Evolutionary conservation across 2,329 filamentous ascomycete genomes (phyloP), one percentile per base, ranked within the genome.

Genomic region (Apiospora rasikravindrae): DNA sequence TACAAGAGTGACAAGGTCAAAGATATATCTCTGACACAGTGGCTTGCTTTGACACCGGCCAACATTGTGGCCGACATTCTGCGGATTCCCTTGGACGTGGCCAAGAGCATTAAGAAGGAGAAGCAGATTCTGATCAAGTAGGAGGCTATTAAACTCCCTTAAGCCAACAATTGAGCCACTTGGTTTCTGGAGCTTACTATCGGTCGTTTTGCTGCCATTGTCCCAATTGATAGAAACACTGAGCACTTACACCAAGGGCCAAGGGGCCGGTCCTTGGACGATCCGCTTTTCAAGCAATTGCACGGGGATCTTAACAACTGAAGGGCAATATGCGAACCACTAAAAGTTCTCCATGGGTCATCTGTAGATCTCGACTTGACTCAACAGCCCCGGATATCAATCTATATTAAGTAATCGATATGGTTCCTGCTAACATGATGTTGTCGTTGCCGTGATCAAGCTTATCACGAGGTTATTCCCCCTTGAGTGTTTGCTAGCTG

Each of bases 1-100:
- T 93, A 92, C 84, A 92, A 91, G 82, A 88, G 87, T 57, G 90
- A 93, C 73, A 86, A 88, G 2, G 90, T 93, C 1, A 89, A 88
- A 0, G 91, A 93, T 77, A 91, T 93, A 74, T 87, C 88, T 0
- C 80, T 93, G 61, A 90, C 88, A 0, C 91, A 93, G 79, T 94
- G 91, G 91, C 83, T 94, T 51, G 91, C 91, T 0, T 82, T 93
- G 69, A 93, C 91, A 0, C 91, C 91, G 0, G 83, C 88, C 0
- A 87, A 90, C 67, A 86, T 92, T 69, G 90, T 92, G 22, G 88
- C 89, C 0, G 85, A 88, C 79, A 86, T 86, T 2, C 82, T 92
- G 19, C 91, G 90, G 76, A 86, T 92, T 19, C 86, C 88, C 0
- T 77, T 89, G 4, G 83, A 85, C n/a, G 84, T 91, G 67, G 88